Evolutionary conservation across 345 rosid species (phyloP), one percentile per base, ranked within the genome.

Genomic region (Cardamine occulta): DNA sequence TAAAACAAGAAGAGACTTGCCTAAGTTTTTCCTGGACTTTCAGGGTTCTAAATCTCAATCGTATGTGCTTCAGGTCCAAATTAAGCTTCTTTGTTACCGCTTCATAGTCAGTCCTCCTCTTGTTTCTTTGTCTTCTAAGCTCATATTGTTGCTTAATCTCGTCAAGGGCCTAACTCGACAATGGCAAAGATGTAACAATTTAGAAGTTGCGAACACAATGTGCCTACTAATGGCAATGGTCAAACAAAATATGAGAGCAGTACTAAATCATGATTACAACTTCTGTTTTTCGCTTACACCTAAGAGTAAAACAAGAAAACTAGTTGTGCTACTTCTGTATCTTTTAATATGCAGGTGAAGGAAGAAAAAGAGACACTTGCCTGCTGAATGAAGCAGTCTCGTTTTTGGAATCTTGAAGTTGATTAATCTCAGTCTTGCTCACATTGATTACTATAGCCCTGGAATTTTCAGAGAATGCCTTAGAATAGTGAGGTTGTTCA

Each of bases 1-100:
- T 48, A 49, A 48, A 57, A 71, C 76, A 64, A 64, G 54, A 71
- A 48, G 62, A 57, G 68, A 77, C 76, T 77, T 71, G 76, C 72
- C 76, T 71, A 77, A 64, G 45, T 23, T 53, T 21, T 32, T 61
- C 47, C 45, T 57, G 13, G 42, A 18, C 18, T 58, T 35, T 57
- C 21, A 57, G 21, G 19, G 63, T 28, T 29, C 8, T 28, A 28
- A 53, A 29, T 21, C 17, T 40, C 55, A 63, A 10, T 40, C 4
- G n/a, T 34, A 55, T 65, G 19, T 29, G 19, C 66, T 35, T 70
- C 76, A 63, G 75, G 28, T 63, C 45, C 44, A 48, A 24, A 39
- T 13, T 14, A 74, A 17, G 42, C 78, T 66, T 66, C 42, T 68
- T 6, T 3, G 4, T 24, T 24, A 24, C 2, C 4, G 28, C 28